Evolutionary conservation across 345 rosid species (phyloP).

Genomic region (Turnera subulata): DNA sequence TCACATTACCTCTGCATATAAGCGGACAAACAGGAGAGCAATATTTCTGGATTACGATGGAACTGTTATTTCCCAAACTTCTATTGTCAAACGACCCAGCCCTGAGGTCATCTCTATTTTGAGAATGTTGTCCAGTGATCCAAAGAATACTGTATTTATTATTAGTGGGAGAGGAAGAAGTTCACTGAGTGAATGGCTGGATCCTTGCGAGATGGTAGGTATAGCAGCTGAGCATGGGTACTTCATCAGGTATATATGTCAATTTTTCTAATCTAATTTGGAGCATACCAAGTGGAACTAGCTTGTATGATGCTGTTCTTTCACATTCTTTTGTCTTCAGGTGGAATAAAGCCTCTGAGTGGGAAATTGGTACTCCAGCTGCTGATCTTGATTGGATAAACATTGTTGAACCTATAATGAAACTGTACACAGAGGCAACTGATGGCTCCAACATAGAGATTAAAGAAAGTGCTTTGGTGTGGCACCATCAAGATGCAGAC

Average conservation of each 20-base stretch:
- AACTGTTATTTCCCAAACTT: constrained; percentile 58
- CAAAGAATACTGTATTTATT: constrained; percentile 65
- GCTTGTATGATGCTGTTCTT: not conserved
- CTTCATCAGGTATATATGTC: constrained; percentile 44
- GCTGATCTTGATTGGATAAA: constrained; percentile 77
- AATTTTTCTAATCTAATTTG: not conserved
- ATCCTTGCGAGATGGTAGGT: constrained; percentile 66
- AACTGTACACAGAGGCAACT: constrained; percentile 68
- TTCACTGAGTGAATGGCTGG: constrained; percentile 60
- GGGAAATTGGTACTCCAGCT: constrained; percentile 52
- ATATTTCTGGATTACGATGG: constrained; percentile 81
- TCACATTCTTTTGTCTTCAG: constrained; percentile 29
- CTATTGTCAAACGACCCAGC: constrained; percentile 55
- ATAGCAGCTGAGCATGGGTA: constrained; percentile 89
- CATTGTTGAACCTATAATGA: constrained; percentile 81
- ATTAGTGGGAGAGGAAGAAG: constrained; percentile 71
- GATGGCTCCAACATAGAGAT: constrained; percentile 79
- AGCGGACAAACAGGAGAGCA: constrained; percentile 56
- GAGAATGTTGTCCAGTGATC: constrained; percentile 51
- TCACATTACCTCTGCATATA: constrained; percentile 56
- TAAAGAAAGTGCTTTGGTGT: constrained; percentile 81
- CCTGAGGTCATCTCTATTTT: constrained; percentile 53
- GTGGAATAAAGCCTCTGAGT: constrained; percentile 53
- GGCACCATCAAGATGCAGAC: constrained; percentile 97
- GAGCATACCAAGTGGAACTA: constrained; percentile 1